Evolutionary conservation across 176 grass and related monocot genomes (phyloP).

Genomic region (Paspalum notatum): DNA sequence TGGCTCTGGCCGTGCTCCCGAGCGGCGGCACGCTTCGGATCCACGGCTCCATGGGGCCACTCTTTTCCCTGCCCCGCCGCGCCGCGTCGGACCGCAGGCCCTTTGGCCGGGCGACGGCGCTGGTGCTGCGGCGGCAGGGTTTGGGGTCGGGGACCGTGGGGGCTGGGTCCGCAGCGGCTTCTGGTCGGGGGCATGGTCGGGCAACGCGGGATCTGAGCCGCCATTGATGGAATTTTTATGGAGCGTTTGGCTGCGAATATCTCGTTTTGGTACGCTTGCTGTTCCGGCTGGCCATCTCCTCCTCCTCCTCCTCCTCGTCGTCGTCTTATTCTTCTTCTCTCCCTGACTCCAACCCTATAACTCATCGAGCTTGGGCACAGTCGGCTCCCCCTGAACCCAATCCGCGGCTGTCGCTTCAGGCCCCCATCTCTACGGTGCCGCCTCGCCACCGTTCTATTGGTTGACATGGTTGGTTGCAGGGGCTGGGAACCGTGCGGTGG

Average conservation of each 20-base stretch:
- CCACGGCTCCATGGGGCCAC: conserved; percentile 7
- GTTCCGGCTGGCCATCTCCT: not conserved
- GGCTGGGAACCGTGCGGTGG: conserved; percentile 24
- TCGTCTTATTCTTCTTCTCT: not conserved
- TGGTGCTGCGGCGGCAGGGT: not conserved
- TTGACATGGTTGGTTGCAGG: not conserved
- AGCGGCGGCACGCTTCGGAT: not conserved
- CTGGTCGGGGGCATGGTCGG: not conserved
- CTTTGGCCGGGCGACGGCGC: conserved; percentile 9
- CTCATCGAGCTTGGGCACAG: not conserved
- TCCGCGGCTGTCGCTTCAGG: not conserved
- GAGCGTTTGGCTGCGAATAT: not conserved
- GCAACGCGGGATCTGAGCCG: conserved; percentile 28
- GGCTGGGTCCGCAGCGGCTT: not conserved
- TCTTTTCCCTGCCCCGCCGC: not conserved
- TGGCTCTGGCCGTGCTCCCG: not conserved
- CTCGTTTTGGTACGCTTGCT: not conserved
- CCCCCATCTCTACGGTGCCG: not conserved
- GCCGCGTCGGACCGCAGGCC: conserved; percentile 8
- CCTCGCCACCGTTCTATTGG: conserved; percentile 1
- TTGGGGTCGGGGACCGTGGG: conserved; percentile 26
- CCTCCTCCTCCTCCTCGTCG: too few relatives aligned
- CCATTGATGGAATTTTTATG: conserved; percentile 21
- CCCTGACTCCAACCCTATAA: conserved; percentile 1
- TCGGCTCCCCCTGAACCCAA: not conserved